A percentile compares a stretch with the other conserved stretches of the same genome.
Evolutionary conservation across 2,329 filamentous ascomycete species (phyloP).

Genomic region (Coniochaeta pulveracea): DNA sequence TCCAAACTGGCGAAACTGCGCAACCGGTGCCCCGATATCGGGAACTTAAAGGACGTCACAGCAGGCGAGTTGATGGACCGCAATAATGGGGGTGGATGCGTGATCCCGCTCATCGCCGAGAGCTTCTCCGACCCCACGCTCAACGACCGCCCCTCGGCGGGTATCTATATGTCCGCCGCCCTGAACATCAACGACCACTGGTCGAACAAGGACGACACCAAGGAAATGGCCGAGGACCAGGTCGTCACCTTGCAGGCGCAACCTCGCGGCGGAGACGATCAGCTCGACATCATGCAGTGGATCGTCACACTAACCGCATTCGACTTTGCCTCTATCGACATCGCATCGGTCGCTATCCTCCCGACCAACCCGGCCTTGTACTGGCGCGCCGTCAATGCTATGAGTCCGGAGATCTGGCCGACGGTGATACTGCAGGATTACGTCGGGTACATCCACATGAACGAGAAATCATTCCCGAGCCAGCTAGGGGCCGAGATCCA

Average conservation of each 20-base stretch:
- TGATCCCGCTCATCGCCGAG: slow-evolving; percentile 19
- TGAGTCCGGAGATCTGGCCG: not conserved
- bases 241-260: no score
- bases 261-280: no score
- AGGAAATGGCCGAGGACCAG: no score
- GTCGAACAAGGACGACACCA: no score
- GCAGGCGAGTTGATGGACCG: slow-evolving; percentile 20
- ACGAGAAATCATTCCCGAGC: not conserved
- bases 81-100: slow-evolving; percentile 20
- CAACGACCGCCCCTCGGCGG: no score
- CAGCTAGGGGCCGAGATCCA: slow-evolving; percentile 1
- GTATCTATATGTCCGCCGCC: no score
- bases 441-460: not conserved
- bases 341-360: not conserved
- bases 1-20: no score
- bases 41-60: no score
- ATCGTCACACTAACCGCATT: not conserved
- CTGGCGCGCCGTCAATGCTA: not conserved
- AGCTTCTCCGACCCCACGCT: no score
- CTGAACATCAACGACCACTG: no score
- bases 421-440: slow-evolving; percentile 1
- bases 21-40: no score
- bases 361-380: not conserved
- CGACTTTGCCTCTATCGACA: not conserved
- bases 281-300: not conserved